Evolutionary conservation across 2,329 filamentous ascomycete species (phyloP).

Genomic region (Cephalotrichum gorgonifer): DNA sequence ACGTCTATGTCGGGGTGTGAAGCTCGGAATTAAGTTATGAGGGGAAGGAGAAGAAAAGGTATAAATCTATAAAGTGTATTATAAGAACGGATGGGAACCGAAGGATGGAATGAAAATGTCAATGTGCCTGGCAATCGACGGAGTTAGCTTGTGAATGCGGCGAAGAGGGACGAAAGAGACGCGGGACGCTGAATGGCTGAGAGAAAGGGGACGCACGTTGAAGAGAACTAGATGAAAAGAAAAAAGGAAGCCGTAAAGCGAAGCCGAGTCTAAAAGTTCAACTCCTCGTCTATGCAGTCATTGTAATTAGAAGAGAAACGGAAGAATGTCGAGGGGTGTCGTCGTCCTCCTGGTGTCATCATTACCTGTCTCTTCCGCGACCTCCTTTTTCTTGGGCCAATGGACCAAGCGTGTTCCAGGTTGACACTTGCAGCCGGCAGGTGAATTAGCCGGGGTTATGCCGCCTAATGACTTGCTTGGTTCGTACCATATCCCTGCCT

Average conservation of each 20-base stretch:
- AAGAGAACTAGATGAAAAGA: neutral
- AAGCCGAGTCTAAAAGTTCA: neutral
- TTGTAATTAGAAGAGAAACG: neutral
- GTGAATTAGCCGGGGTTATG: neutral
- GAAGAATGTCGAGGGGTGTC: neutral
- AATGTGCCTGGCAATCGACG: neutral
- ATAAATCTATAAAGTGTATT: neutral
- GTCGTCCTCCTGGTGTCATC: too few relatives aligned
- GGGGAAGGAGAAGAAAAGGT: too few relatives aligned
- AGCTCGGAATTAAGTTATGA: neutral
- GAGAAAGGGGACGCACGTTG: neutral
- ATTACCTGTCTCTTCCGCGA: neutral
- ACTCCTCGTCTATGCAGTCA: neutral
- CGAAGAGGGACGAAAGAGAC: neutral
- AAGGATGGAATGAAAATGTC: neutral
- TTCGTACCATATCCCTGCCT: too few relatives aligned
- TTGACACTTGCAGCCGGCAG: neutral
- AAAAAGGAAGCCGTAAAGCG: neutral
- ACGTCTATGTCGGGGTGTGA: neutral
- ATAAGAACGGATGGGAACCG: neutral
- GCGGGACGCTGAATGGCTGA: neutral
- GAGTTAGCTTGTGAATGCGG: neutral
- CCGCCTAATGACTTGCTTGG: neutral
- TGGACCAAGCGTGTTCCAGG: neutral
- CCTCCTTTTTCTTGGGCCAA: neutral